These are phyloP conservation scores for Phytophthora idaei DNA, from an alignment of 352 stramenopile species.

Conservation along the genomic window DNA sequence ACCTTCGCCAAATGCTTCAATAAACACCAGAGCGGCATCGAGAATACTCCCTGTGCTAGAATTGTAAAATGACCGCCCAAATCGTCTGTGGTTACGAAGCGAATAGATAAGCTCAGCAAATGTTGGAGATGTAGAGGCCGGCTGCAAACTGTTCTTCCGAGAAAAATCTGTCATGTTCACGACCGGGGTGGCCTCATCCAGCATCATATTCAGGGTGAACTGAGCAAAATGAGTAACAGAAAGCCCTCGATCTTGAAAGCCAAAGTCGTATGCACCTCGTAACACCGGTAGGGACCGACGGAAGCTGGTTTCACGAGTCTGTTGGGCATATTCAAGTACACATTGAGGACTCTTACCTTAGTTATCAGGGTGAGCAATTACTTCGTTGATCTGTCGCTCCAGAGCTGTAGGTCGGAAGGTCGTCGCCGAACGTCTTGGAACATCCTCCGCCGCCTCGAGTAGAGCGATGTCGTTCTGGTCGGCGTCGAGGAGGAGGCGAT, in stretches of 20 bases:
- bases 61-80: slow-evolving; percentile 17
- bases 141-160: neutral
- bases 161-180: slow-evolving; percentile 23
- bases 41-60: too few species aligned
- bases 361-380: slow-evolving; percentile 5
- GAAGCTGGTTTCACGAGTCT: slow-evolving; percentile 4
- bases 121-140: neutral
- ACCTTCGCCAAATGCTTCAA: too few species aligned
- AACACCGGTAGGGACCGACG: neutral
- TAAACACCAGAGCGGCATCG: too few species aligned
- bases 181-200: neutral
- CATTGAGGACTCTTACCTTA: slow-evolving; percentile 17
- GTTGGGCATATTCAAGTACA: slow-evolving; percentile 17
- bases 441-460: too few species aligned
- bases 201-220: neutral
- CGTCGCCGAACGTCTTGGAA: neutral
- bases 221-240: neutral
- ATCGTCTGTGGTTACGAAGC: neutral
- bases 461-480: too few species aligned
- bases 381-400: neutral
- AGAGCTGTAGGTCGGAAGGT: slow-evolving; percentile 9
- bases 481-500: too few species aligned
- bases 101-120: neutral
- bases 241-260: slow-evolving; percentile 1
- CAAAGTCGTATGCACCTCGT: slow-evolving; percentile 11